Conservation (phyloP, 768 basidiomycete species). For the Pulveroboletus frians region DNA sequence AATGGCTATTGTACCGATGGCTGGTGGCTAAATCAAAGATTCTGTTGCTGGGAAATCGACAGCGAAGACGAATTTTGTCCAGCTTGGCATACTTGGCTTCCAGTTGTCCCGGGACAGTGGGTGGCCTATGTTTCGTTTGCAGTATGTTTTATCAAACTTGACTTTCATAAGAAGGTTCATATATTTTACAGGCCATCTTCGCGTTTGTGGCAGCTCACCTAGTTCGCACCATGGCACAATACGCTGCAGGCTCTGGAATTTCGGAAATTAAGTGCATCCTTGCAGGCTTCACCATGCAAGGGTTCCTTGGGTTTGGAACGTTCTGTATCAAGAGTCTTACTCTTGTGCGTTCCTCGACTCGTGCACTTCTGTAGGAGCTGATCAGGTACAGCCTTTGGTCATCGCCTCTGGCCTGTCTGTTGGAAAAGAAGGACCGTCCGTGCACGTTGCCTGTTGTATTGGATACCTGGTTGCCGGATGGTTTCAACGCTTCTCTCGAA, state of each 20-base stretch:
- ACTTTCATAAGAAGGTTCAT: conserved; percentile 2
- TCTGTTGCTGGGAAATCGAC: conserved; percentile 97
- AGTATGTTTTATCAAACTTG: conserved; percentile 43
- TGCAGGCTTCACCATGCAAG: conserved; percentile 96
- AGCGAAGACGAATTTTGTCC: conserved; percentile 76
- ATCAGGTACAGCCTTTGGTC: conserved; percentile 71
- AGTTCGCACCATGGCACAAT: conserved; percentile 83
- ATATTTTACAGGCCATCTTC: conserved; percentile 56
- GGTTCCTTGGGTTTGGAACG: conserved; percentile 85
- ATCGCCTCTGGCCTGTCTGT: conserved; percentile 97
- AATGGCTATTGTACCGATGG: conserved; percentile 95
- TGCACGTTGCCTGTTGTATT: conserved; percentile 94
- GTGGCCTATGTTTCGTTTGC: conserved; percentile 84
- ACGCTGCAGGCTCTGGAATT: conserved; percentile 97
- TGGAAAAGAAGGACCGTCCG: conserved; percentile 97
- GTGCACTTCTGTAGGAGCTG: conserved; percentile 1
- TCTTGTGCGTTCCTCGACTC: conserved; percentile 50
- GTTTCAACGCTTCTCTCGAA: conserved; percentile 78
- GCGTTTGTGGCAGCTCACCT: conserved; percentile 86
- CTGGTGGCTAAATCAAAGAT: conserved; percentile 98
- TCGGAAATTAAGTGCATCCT: conserved; percentile 98
- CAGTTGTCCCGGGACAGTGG: conserved; percentile 67
- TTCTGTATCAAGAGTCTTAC: conserved; percentile 93
- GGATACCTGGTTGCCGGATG: conserved; percentile 84
- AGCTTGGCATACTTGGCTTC: conserved; percentile 91